These are phyloP conservation scores for Starmerella kuoi DNA, from an alignment of 805 yeast genomes.

Conservation along the genomic window DNA sequence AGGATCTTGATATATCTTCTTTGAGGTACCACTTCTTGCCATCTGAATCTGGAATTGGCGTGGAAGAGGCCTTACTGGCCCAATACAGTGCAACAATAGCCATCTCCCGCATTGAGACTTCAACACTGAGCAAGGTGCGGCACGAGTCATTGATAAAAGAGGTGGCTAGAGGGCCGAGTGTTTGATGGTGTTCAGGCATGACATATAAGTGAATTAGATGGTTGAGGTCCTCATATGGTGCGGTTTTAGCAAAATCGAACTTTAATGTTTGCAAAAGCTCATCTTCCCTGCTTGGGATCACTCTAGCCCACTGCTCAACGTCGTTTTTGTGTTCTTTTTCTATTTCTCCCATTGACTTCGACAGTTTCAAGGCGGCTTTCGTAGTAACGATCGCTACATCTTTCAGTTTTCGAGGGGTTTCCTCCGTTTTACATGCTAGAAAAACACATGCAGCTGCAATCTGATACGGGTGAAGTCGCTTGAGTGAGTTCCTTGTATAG, in stretches of 20 bases:
- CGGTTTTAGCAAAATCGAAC: conserved; percentile 37
- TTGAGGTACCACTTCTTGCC: conserved; percentile 18
- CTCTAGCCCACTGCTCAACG: conserved; percentile 42
- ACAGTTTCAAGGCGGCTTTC: conserved; percentile 36
- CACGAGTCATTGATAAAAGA: conserved; percentile 31
- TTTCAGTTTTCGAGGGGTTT: conserved; percentile 36
- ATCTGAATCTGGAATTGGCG: conserved; percentile 8
- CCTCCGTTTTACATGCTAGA: conserved; percentile 44
- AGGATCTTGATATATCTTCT: conserved; percentile 7
- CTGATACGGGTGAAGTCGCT: conserved; percentile 38
- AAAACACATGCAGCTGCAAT: conserved; percentile 41
- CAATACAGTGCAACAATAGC: conserved; percentile 32
- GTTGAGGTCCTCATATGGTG: conserved; percentile 28
- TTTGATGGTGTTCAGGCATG: conserved; percentile 9
- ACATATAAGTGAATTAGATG: conserved; percentile 11
- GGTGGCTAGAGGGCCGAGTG: conserved; percentile 14
- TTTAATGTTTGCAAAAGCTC: conserved; percentile 35
- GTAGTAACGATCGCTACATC: conserved; percentile 42
- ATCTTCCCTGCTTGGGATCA: conserved; percentile 36
- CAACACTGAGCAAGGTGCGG: conserved; percentile 29
- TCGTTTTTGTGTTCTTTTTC: conserved; percentile 34
- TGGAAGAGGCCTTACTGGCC: conserved; percentile 23
- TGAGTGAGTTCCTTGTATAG: conserved; percentile 37
- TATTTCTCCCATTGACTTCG: conserved; percentile 30
- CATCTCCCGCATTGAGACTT: conserved; percentile 26